These are phyloP conservation scores for Phytopythium helicoides DNA, from an alignment of 352 stramenopile genomes.

Conservation along the genomic window DNA sequence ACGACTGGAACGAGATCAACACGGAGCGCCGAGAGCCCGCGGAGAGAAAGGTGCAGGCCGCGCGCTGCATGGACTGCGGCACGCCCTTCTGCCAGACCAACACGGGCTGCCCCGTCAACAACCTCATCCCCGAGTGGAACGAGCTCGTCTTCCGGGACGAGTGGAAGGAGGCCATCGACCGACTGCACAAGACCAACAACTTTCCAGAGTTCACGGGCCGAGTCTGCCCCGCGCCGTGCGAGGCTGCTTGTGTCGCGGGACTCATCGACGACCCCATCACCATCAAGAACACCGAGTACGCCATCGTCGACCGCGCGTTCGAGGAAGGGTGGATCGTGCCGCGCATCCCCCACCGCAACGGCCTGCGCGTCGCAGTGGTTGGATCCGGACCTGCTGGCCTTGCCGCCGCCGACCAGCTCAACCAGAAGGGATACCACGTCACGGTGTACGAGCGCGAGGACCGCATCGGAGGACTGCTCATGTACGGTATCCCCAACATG, in stretches of 20 bases:
- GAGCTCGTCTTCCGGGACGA: constrained; percentile 97
- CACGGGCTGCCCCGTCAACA: constrained; percentile 97
- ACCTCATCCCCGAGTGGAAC: constrained; percentile 99
- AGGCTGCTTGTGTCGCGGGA: constrained; percentile 94
- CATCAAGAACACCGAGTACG: constrained; percentile 99
- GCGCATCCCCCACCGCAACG: constrained; percentile 91
- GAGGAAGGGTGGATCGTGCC: constrained; percentile 96
- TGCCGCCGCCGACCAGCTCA: constrained; percentile 95
- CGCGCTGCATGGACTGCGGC: constrained; percentile 98
- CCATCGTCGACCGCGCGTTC: constrained; percentile 96
- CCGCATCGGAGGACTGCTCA: constrained; percentile 94
- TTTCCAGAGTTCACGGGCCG: constrained; percentile 98
- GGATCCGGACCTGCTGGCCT: constrained; percentile 92
- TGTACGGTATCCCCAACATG: constrained; percentile 99
- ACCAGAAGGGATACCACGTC: constrained; percentile 97
- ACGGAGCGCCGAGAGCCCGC: constrained; percentile 80
- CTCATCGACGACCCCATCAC: constrained; percentile 96
- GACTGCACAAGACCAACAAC: constrained; percentile 98
- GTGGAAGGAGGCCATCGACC: constrained; percentile 95
- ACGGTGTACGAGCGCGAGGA: constrained; percentile 98
- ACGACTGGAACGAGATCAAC: constrained; percentile 98
- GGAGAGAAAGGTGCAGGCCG: constrained; percentile 93
- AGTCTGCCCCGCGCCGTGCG: constrained; percentile 96
- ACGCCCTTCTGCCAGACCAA: constrained; percentile 98
- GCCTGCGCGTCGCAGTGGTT: constrained; percentile 95